Evolutionary conservation across 116 monocot species (phyloP).

Genomic region (Trichopus zeylanicus): DNA sequence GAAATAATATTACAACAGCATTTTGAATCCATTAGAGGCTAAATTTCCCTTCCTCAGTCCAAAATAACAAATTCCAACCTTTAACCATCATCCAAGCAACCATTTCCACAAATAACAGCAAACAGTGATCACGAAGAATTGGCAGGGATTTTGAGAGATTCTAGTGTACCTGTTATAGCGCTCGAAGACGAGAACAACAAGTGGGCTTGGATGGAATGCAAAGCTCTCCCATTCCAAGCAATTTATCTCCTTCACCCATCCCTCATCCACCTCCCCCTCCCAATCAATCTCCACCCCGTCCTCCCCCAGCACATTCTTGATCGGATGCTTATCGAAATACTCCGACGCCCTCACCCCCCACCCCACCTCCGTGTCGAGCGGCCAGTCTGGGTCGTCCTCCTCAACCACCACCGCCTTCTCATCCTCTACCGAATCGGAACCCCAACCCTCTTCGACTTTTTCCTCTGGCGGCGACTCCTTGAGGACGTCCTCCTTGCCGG

Average conservation of each 20-base stretch:
- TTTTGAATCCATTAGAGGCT: too few species aligned
- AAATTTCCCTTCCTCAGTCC: too few species aligned
- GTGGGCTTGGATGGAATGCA: conserved; percentile 88
- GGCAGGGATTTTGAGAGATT: neutral
- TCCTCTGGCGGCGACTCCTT: conserved; percentile 22
- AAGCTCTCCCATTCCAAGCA: conserved; percentile 97
- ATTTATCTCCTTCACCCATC: conserved; percentile 93
- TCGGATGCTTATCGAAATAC: conserved; percentile 88
- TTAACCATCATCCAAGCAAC: too few species aligned
- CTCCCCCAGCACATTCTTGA: conserved; percentile 75
- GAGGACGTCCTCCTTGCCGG: conserved; percentile 33
- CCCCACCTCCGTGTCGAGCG: conserved; percentile 76
- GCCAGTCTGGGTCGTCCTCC: conserved; percentile 86
- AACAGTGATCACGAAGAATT: too few species aligned
- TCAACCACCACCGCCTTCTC: conserved; percentile 38
- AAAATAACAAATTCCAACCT: too few species aligned
- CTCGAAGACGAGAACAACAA: conserved; percentile 86
- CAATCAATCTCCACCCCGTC: conserved; percentile 81
- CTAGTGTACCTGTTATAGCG: conserved; percentile 60
- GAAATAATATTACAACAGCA: too few species aligned
- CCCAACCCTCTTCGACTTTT: conserved; percentile 14
- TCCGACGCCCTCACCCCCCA: conserved; percentile 90
- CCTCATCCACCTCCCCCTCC: conserved; percentile 92
- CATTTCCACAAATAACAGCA: too few species aligned
- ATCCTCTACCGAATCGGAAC: conserved; percentile 4